Evolutionary conservation across 208 protist genomes (phyloP).

Genomic region (Trypanosoma boissoni): DNA sequence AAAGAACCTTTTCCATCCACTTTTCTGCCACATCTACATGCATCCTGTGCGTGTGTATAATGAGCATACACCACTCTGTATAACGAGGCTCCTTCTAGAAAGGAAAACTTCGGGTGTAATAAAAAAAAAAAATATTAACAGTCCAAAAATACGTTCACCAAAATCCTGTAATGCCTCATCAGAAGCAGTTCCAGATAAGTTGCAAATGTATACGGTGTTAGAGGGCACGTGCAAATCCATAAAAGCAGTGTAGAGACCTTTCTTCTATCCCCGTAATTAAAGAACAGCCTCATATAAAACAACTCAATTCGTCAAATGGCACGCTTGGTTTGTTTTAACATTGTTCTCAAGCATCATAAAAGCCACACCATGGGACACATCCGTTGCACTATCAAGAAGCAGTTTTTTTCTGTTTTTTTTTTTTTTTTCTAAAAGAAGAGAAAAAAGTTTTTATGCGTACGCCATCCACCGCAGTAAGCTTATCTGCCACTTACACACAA

Average conservation of each 20-base stretch:
- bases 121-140: conserved; percentile 7
- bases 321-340: conserved; percentile 15
- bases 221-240: conserved; percentile 20
- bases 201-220: conserved; percentile 29
- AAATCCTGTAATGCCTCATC: conserved; percentile 4
- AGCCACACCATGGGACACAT: conserved; percentile 21
- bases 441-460: too few relatives aligned
- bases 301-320: conserved; percentile 15
- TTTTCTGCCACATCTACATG: conserved; percentile 17
- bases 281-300: conserved; percentile 18
- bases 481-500: too few relatives aligned
- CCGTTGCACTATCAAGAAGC: conserved; percentile 27
- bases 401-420: too few relatives aligned
- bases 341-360: conserved; percentile 25
- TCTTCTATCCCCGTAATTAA: conserved; percentile 17
- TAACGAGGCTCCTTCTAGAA: conserved; percentile 19
- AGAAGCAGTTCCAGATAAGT: conserved; percentile 18
- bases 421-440: too few relatives aligned
- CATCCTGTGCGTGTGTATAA: conserved; percentile 13
- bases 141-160: conserved; percentile 21
- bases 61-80: conserved; percentile 28
- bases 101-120: conserved; percentile 20
- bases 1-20: conserved; percentile 28
- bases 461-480: too few relatives aligned
- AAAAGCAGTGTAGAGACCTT: conserved; percentile 18